Conservation (phyloP, 108 stramenopile genomes). For the Cyclostephanos invisitatus region DNA sequence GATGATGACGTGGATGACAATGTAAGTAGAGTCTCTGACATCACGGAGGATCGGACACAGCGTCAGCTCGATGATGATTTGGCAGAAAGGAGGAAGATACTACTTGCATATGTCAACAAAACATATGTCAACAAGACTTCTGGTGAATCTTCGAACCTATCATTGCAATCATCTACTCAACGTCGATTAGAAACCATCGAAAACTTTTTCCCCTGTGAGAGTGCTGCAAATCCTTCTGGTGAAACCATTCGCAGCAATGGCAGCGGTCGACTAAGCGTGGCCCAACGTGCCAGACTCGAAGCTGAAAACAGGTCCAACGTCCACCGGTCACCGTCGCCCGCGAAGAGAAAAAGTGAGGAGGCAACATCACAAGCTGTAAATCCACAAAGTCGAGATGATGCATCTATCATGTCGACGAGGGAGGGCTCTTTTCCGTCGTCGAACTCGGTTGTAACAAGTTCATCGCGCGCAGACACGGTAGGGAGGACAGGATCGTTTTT, state of each 20-base stretch:
- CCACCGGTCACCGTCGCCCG: slow-evolving; percentile 32
- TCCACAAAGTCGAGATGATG: slow-evolving; percentile 2
- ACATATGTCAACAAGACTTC: slow-evolving; percentile 30
- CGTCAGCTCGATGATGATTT: slow-evolving; percentile 62
- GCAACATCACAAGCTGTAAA: no score
- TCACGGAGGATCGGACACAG: slow-evolving; percentile 86
- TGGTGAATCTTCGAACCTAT: slow-evolving; percentile 23
- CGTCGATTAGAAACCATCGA: slow-evolving; percentile 47
- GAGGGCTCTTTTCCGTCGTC: slow-evolving; percentile 5
- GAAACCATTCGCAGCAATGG: slow-evolving; percentile 23
- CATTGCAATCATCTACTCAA: slow-evolving; percentile 36
- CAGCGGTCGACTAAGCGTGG: slow-evolving; percentile 59
- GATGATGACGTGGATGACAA: slow-evolving; percentile 61
- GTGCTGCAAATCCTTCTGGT: slow-evolving; percentile 20
- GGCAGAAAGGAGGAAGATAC: slow-evolving; percentile 53
- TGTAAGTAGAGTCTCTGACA: slow-evolving; percentile 77
- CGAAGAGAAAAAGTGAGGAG: slow-evolving; percentile 8
- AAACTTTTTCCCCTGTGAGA: slow-evolving; percentile 27
- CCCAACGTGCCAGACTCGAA: slow-evolving; percentile 70
- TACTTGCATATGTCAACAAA: slow-evolving; percentile 44
- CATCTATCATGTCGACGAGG: slow-evolving; percentile 8
- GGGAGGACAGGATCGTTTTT: slow-evolving; percentile 36
- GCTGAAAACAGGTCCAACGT: slow-evolving; percentile 65
- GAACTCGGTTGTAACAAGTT: slow-evolving; percentile 3
- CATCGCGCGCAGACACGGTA: slow-evolving; percentile 13